Conservation (phyloP, 768 basidiomycete genomes). For the Mycena kentingensis region DNA sequence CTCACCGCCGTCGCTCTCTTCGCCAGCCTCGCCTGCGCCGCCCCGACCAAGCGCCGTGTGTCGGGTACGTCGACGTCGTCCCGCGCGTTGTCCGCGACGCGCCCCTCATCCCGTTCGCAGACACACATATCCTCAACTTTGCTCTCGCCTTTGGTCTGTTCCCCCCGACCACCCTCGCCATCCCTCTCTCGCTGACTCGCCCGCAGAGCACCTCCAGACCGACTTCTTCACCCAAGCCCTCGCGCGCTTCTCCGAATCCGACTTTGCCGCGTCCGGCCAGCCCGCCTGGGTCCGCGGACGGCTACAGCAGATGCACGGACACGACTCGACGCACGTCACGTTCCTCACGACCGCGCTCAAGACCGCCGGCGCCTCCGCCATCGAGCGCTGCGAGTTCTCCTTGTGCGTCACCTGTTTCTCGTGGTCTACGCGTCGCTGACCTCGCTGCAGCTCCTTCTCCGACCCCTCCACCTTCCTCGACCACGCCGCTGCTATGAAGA, state of each 20-base stretch:
- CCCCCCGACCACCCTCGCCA: not conserved
- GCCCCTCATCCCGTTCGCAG: slow-evolving; percentile 24
- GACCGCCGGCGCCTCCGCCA: slow-evolving; percentile 30
- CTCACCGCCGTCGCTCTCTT: too few species aligned
- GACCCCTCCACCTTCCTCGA: slow-evolving; percentile 47
- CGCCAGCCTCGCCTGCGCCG: too few species aligned
- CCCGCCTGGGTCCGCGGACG: slow-evolving; percentile 50
- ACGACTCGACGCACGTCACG: slow-evolving; percentile 53
- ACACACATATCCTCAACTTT: slow-evolving; percentile 43
- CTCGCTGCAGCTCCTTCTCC: slow-evolving; percentile 39
- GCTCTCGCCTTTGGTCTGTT: slow-evolving; percentile 43
- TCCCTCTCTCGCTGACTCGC: not conserved
- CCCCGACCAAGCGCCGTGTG: too few species aligned
- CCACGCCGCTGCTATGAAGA: slow-evolving; percentile 50
- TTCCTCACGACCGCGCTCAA: slow-evolving; percentile 37
- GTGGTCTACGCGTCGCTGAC: not conserved
- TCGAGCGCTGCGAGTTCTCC: slow-evolving; percentile 39
- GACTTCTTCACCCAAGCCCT: slow-evolving; percentile 49
- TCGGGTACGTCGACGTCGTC: too few species aligned
- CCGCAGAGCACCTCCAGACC: slow-evolving; percentile 42
- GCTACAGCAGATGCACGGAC: slow-evolving; percentile 52
- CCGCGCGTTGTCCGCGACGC: too few species aligned
- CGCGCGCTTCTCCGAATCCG: slow-evolving; percentile 44
- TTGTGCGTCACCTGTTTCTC: slow-evolving; percentile 24
- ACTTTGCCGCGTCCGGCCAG: slow-evolving; percentile 51